phyloP scores from a whole-genome alignment of 176 grass and related monocot species.

The Juncus effusus region DNA sequence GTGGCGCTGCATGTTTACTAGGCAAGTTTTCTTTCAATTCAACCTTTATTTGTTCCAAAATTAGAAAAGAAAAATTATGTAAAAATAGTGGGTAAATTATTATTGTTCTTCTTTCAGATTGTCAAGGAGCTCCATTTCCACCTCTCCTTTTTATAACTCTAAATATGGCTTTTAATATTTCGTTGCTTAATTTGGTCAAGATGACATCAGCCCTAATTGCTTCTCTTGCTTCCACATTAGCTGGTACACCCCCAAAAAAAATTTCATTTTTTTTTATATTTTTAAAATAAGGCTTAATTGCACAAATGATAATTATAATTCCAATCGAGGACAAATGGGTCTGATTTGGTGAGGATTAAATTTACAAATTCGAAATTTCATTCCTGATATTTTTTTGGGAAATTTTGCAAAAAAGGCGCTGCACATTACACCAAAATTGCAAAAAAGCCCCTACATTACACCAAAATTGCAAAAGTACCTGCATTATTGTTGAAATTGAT shows the following conservation, averaged over 20 bases:
- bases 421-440: too few relatives aligned
- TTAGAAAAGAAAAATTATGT: slow-evolving; percentile 2
- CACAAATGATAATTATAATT: too few relatives aligned
- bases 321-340: too few relatives aligned
- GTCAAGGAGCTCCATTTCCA: slow-evolving; percentile 67
- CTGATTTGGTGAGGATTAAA: too few relatives aligned
- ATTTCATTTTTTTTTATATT: too few relatives aligned
- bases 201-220: slow-evolving; percentile 84
- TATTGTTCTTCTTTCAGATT: slow-evolving; percentile 52
- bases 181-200: slow-evolving; percentile 83
- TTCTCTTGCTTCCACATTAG: slow-evolving; percentile 67
- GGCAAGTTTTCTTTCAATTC: slow-evolving; percentile 40
- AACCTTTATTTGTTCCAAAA: slow-evolving; percentile 11
- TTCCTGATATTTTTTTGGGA: too few relatives aligned
- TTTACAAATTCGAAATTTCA: too few relatives aligned
- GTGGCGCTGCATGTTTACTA: slow-evolving; percentile 54
- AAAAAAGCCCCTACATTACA: too few relatives aligned
- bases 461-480: too few relatives aligned
- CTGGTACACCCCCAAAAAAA: slow-evolving; percentile 38
- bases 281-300: too few relatives aligned
- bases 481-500: too few relatives aligned
- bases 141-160: slow-evolving; percentile 54
- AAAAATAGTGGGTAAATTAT: neutral
- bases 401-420: too few relatives aligned
- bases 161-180: slow-evolving; percentile 96